Evolutionary conservation across 371 early-diverging fungal species (phyloP).

Genomic region (Apophysomyces sp.): DNA sequence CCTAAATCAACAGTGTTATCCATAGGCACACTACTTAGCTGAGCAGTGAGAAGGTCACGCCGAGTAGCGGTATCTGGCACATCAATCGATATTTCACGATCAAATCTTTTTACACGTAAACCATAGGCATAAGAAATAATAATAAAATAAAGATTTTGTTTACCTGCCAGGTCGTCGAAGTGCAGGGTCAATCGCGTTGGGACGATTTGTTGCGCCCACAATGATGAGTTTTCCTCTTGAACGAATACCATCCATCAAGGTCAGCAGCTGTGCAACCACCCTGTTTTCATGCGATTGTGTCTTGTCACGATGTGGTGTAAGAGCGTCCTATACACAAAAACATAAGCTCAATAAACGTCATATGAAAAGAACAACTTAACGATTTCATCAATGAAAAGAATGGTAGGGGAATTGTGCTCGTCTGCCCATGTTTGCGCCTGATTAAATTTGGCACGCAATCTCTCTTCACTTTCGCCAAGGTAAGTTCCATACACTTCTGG

Average conservation of each 20-base stretch:
- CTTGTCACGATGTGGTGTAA: conserved; percentile 87
- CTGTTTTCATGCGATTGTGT: conserved; percentile 82
- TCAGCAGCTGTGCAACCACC: conserved; percentile 96
- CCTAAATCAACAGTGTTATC: conserved; percentile 47
- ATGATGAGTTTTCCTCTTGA: conserved; percentile 76
- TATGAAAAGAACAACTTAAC: conserved; percentile 40
- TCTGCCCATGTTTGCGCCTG: conserved; percentile 64
- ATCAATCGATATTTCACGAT: conserved; percentile 89
- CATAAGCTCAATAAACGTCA: not conserved
- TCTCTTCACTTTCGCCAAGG: conserved; percentile 94
- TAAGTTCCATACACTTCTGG: conserved; percentile 91
- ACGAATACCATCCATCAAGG: conserved; percentile 94
- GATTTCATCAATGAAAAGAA: conserved; percentile 99
- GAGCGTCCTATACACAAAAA: conserved; percentile 70
- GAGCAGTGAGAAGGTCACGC: conserved; percentile 55
- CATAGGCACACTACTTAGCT: conserved; percentile 60
- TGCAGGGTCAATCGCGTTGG: conserved; percentile 97
- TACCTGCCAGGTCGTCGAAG: conserved; percentile 96
- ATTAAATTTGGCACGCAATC: conserved; percentile 80
- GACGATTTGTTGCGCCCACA: conserved; percentile 98
- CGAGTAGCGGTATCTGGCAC: conserved; percentile 72
- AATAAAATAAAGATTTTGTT: no score
- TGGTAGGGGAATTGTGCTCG: conserved; percentile 55
- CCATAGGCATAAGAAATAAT: not conserved
- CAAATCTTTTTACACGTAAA: conserved; percentile 62